Conservation (phyloP, 164 flowering plant species). For the Sedum album region DNA sequence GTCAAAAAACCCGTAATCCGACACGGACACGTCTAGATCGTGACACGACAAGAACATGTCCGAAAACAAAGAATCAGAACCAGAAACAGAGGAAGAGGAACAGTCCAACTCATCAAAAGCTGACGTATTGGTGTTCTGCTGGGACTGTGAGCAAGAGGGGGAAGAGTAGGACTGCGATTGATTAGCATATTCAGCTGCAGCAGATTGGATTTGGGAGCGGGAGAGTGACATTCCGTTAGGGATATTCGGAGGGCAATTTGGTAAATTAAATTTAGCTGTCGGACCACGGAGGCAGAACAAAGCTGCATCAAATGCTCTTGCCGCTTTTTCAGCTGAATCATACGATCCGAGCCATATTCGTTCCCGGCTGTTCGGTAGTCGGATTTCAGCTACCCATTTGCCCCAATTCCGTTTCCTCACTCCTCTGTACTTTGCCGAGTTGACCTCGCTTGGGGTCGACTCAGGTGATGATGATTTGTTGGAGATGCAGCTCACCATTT, state of each 20-base stretch:
- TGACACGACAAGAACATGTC: background rate
- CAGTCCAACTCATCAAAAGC: background rate
- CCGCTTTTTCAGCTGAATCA: slow-evolving; percentile 79
- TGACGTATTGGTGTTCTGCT: background rate
- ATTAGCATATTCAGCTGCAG: background rate
- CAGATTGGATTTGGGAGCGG: background rate
- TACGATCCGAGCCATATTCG: slow-evolving; percentile 88
- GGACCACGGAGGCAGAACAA: slow-evolving; percentile 65
- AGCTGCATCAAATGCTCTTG: slow-evolving; percentile 91
- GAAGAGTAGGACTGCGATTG: background rate
- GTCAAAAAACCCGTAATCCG: background rate
- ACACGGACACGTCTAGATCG: background rate
- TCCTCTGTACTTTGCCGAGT: slow-evolving; percentile 36
- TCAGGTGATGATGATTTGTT: background rate
- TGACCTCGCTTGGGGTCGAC: background rate
- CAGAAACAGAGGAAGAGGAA: background rate
- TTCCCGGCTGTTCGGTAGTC: slow-evolving; percentile 78
- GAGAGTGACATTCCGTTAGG: background rate
- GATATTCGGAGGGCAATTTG: slow-evolving; percentile 60
- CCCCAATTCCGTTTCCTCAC: slow-evolving; percentile 92
- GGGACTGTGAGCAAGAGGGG: background rate
- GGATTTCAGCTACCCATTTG: slow-evolving; percentile 74
- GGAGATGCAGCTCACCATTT: background rate
- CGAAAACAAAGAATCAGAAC: background rate
- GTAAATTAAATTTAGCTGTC: slow-evolving; percentile 70